Evolutionary conservation across 2,329 filamentous ascomycete genomes (phyloP), one percentile per base, ranked within the genome.

Genomic region (Beauveria asiatica): DNA sequence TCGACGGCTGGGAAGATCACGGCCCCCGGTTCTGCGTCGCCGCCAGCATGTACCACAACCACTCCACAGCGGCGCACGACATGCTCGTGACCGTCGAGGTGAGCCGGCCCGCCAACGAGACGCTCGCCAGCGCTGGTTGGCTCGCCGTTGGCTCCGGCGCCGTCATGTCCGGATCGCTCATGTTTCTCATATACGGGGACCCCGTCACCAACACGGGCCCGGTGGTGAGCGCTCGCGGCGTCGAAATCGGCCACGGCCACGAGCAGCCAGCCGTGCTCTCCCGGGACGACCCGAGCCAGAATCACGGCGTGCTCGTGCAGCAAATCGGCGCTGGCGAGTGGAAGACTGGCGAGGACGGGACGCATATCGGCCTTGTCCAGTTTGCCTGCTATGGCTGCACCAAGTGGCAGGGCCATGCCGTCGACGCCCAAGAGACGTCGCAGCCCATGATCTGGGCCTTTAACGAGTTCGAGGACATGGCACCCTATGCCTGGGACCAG

Each of bases 101-200:
- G 27, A 45, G 17, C 41, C 46, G 49, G n/a, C 49, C 56, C 10
- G 37, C 50, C 52, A 33, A 59, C 37, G 61, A 37, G 17, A 21
- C 37, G 11, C 50, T 60, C 23, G 33, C 37, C 48, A 42, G 54
- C 54, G 19, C 33, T 23, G 61, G 61, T n/a, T 62, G 61, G 61
- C 49, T 56, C 6, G 61, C 51, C 27, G 42, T 62, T n/a, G 61
- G 61, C 9, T 54, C 57, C 19, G 61, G 61, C 33, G 17, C 50
- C 33, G 46, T 48, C 49, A 62, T 62, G 61, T 50, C 50, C 16
- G 56, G 56, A 2, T 33, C 61, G 21, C 56, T 62, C 51, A 62
- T 62, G 61, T 59, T 62, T n/a, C 16, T 59, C 44, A 6, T 62
- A n/a, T 62, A 62, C 57, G 61, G 61, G 45, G 61, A 62, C 16